Conservation (phyloP, 495 filamentous ascomycete genomes). For the Hyaloscypha finlandica region DNA sequence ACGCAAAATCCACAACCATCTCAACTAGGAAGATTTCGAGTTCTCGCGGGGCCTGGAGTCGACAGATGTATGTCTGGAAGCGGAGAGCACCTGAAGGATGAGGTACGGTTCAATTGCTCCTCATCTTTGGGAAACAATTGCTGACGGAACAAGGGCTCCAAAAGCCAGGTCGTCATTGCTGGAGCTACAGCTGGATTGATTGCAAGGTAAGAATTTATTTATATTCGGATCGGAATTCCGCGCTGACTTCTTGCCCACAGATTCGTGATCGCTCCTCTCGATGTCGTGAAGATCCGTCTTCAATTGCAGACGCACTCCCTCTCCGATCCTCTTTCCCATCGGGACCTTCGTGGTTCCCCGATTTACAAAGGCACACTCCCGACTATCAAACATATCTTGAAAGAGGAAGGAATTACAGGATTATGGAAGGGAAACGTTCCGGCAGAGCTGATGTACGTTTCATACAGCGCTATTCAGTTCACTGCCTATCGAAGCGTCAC, state of each 20-base stretch:
- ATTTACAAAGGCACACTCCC: conserved; percentile 78
- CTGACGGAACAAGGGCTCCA: conserved; percentile 63
- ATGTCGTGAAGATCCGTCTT: conserved; percentile 96
- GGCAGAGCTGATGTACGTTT: conserved; percentile 89
- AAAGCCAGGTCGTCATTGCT: conserved; percentile 76
- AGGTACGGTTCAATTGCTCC: conserved; percentile 50
- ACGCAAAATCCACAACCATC: background rate
- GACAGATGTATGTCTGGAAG: conserved; percentile 71
- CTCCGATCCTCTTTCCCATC: conserved; percentile 61
- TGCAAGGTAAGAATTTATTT: conserved; percentile 59
- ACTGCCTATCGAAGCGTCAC: conserved; percentile 78
- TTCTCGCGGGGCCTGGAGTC: background rate
- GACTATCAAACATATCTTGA: conserved; percentile 74
- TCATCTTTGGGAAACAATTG: background rate
- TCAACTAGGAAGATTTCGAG: background rate
- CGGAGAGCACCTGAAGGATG: conserved; percentile 83
- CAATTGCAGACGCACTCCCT: conserved; percentile 83
- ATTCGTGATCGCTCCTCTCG: conserved; percentile 89
- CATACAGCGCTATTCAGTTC: conserved; percentile 89
- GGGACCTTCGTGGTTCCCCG: conserved; percentile 52
- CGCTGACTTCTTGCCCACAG: conserved; percentile 40
- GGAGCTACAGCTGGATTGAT: conserved; percentile 88
- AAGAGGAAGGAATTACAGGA: conserved; percentile 77
- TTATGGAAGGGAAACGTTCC: conserved; percentile 99
- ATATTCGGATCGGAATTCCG: background rate